Evolutionary conservation across 2,329 filamentous ascomycete genomes (phyloP).

Genomic region (Diaporthe caulivora): DNA sequence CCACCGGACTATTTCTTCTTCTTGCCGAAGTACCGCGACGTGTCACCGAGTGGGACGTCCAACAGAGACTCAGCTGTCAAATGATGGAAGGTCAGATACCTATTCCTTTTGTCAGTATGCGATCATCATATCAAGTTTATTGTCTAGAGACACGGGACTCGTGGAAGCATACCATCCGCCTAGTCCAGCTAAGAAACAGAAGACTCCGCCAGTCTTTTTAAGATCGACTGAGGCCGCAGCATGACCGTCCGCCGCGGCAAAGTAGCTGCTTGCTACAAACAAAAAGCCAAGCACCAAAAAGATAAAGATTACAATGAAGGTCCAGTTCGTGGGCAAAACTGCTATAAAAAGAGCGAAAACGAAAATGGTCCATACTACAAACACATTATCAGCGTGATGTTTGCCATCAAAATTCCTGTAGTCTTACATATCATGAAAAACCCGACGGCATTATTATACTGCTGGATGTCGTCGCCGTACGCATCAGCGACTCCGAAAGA

Average conservation of each 20-base stretch:
- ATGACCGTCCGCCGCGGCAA: constrained; percentile 45
- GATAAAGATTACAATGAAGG: constrained; percentile 44
- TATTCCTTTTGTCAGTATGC: constrained; percentile 16
- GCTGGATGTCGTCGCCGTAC: constrained; percentile 43
- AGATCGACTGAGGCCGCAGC: constrained; percentile 33
- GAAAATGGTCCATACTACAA: constrained; percentile 45
- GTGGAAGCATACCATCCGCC: constrained; percentile 43
- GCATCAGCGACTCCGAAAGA: constrained; percentile 44
- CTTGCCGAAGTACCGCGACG: constrained; percentile 44
- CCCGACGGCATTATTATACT: constrained; percentile 46
- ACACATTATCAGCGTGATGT: background rate
- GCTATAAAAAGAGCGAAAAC: constrained; percentile 42
- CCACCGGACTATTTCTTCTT: background rate
- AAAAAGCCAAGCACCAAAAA: constrained; percentile 44
- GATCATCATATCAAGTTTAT: no score
- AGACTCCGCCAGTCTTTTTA: constrained; percentile 44
- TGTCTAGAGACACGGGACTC: fast-evolving
- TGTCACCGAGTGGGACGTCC: constrained; percentile 45
- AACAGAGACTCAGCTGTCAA: constrained; percentile 44
- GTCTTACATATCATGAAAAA: constrained; percentile 44
- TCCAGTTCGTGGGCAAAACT: constrained; percentile 43
- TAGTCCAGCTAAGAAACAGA: constrained; percentile 46
- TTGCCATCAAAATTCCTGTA: no score
- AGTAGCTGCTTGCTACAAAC: constrained; percentile 43
- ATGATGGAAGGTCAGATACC: constrained; percentile 46